Evolutionary conservation across 768 basidiomycete species (phyloP), one percentile per base, ranked within the genome.

Genomic region (Rhodosporidiobolus odoratus): DNA sequence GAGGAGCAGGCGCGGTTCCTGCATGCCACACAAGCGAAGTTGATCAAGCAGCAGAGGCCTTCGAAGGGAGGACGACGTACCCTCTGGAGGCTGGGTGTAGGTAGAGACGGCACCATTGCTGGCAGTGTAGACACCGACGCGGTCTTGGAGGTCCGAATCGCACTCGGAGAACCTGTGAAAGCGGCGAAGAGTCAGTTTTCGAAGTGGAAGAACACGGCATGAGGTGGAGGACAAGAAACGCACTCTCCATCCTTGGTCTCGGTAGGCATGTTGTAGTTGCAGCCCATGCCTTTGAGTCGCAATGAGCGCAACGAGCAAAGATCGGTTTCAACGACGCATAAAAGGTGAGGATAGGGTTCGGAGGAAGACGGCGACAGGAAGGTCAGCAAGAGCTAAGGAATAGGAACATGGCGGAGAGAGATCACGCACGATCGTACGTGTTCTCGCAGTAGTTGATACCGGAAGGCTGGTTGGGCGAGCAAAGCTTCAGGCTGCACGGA

Each of bases 91-190:
- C 53, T 70, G 69, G 34, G 63, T 38, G 58, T 65, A 70, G 21
- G 63, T 65, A 50, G 53, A 56, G 35, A 54, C 58, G 40, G 38
- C 17, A n/a, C 66, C 75, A 68, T 72, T 62, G 19, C 65, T 40
- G 52, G 47, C 66, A 3, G 57, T 59, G 63, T 70, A 70, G 37
- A 69, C 27, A 13, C 65, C 71, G 40, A 71, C 62, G 4, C 52
- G 40, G 53, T 75, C 75, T 61, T 78, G 77, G 4, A 71, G 57
- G 34, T 78, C 77, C 34, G 75, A 71, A 16, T 74, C 63, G 73
- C 77, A 78, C 21, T 65, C 62, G 27, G 38, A 34, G 69, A 73
- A 78, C n/a, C 62, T 73, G 37, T 58, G 57, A n/a, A n/a, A n/a
- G n/a, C n/a, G n/a, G n/a, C n/a, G n/a, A n/a, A n/a, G n/a, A n/a